Percentiles rank a stretch among this genome's conserved stretches.
These are phyloP conservation scores for Aspergillus ibericus DNA, from an alignment of 2,329 filamentous ascomycete species.

Conservation along the genomic window DNA sequence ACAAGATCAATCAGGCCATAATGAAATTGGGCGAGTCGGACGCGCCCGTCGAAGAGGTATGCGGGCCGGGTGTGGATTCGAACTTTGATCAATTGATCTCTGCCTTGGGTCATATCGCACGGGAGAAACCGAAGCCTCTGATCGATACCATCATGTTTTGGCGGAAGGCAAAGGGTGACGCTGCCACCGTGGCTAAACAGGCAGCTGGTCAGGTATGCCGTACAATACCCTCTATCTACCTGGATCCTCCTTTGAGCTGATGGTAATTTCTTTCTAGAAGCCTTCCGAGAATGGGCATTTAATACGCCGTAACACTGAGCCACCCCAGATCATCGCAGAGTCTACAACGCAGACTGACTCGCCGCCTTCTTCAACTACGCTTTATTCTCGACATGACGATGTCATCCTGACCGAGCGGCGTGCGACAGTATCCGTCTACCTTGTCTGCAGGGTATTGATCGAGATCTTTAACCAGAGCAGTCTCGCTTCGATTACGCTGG, in stretches of 20 bases:
- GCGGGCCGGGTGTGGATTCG: conserved; percentile 82
- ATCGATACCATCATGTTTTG: conserved; percentile 98
- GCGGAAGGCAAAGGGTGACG: conserved; percentile 94
- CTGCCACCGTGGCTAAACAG: conserved; percentile 67
- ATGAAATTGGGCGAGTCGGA: conserved; percentile 76
- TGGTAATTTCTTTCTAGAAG: conserved; percentile 13
- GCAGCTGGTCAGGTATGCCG: conserved; percentile 32
- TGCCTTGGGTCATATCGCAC: conserved; percentile 90
- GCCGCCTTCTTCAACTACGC: conserved; percentile 26
- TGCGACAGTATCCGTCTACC: conserved; percentile 92
- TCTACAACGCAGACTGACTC: conserved; percentile 29
- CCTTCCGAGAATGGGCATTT: conserved; percentile 48
- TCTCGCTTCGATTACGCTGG: conserved; percentile 75
- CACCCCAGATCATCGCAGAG: conserved; percentile 51
- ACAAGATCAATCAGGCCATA: conserved; percentile 88
- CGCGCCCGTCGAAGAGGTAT: conserved; percentile 82
- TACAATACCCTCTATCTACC: background rate
- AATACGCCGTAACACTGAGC: conserved; percentile 73
- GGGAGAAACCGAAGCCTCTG: conserved; percentile 87
- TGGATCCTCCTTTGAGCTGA: background rate
- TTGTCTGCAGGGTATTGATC: conserved; percentile 88
- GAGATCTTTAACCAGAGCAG: conserved; percentile 92
- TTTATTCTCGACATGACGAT: conserved; percentile 62
- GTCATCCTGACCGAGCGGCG: conserved; percentile 80
- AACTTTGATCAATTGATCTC: conserved; percentile 92